These are phyloP conservation scores for Alternaria sp. DNA, from an alignment of 2,329 filamentous ascomycete genomes.

Conservation along the genomic window DNA sequence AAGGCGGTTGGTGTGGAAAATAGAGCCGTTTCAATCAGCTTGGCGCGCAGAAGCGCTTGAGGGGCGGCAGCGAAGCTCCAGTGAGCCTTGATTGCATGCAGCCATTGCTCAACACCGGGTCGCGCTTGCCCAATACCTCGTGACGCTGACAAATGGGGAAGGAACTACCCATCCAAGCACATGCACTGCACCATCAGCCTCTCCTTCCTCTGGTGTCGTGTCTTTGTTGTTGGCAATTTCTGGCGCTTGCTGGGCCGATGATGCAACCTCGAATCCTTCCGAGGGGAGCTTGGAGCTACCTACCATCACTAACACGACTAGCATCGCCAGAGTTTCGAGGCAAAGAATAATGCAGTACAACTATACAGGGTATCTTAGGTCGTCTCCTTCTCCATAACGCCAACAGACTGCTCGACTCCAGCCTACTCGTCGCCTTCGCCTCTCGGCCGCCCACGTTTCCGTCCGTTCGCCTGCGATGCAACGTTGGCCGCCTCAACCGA, in stretches of 20 bases:
- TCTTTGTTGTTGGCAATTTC: not conserved
- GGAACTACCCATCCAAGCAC: not conserved
- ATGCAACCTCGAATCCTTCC: conserved; percentile 17
- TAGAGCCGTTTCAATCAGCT: conserved; percentile 25
- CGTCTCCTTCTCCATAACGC: not conserved
- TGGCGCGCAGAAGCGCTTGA: conserved; percentile 21
- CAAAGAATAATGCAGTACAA: not conserved
- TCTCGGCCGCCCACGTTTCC: conserved; percentile 29
- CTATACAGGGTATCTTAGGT: not conserved
- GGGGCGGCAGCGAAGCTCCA: conserved; percentile 7
- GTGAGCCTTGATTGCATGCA: conserved; percentile 17
- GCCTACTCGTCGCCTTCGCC: conserved; percentile 17
- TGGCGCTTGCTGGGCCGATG: conserved; percentile 10
- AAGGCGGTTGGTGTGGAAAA: conserved; percentile 24
- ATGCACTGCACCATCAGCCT: not conserved
- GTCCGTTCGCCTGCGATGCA: conserved; percentile 19
- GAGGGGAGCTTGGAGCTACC: conserved; percentile 5
- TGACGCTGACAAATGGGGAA: conserved; percentile 17
- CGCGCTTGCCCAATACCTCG: conserved; percentile 4
- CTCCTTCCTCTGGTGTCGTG: not conserved
- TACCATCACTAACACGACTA: not conserved
- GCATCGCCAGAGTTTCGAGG: not conserved
- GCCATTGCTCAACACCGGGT: conserved; percentile 1
- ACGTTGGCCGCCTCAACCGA: conserved; percentile 11
- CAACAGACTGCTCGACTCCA: not conserved